Base-by-base conservation (phyloP, 176 grass and related monocot species). In the Metroxylon sagu region DNA sequence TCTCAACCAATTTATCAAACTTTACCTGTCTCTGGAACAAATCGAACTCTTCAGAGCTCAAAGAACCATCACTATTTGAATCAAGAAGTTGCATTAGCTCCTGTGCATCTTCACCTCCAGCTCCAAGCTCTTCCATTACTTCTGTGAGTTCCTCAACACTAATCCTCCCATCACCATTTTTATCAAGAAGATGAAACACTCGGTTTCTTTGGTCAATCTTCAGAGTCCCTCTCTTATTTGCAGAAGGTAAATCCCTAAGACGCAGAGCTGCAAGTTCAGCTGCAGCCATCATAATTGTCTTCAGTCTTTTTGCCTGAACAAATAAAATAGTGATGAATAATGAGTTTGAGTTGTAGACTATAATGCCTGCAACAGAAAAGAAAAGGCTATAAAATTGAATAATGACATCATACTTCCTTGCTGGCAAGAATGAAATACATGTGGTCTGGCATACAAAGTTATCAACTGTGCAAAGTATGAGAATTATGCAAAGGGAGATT, bases 71-170 rank as follows among this genome's bases (percentile, higher is more conserved):
- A 14, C 75, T 77, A 72, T 91, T 91, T 65, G 75, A 84, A 43
- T 97, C 92, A 21, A 97, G 87, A 48, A 88, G 87, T 54, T 71
- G 83, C 92, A 91, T 97, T 30, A 97, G 77, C 28, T 85, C 92
- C 50, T 58, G 57, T 4, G 92, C 92, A 29, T 97, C 92, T 56
- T 90, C 70, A 26, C 71, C 79, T 48, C 79, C 81, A 0, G 92
- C 92, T 43, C 92, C 92, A 48, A 97, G 83, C 52, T 97, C 92
- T 19, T 91, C 80, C 80, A 97, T 97, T 54, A 97, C 78, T 35
- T 90, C 92, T 1, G 81, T 85, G 25, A 97, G 86, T 63, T 97
- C 92, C 52, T 97, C 92, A 3, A 97, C 80, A 72, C 92, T 97
- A 64, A 97, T 97, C 56, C 81, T 90, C 35, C 84, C 87, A 25